Evolutionary conservation across 805 yeast species (phyloP).

Genomic region (Yamadazyma olivae): DNA sequence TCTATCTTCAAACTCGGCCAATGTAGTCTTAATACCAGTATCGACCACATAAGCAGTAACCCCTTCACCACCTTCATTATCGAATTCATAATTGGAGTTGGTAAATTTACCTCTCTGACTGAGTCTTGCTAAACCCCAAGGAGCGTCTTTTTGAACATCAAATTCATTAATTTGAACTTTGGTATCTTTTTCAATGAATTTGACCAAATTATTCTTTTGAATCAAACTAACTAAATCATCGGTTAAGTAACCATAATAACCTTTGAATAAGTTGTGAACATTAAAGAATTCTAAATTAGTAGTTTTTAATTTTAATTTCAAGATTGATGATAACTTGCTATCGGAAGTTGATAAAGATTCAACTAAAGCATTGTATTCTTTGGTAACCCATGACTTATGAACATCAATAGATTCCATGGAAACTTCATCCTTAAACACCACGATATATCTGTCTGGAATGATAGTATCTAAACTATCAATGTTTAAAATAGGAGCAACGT

Average conservation of each 20-base stretch:
- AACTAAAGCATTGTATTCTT: slow-evolving; percentile 18
- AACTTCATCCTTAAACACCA: slow-evolving; percentile 71
- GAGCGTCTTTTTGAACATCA: slow-evolving; percentile 35
- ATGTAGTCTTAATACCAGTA: slow-evolving; percentile 68
- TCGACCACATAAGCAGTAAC: slow-evolving; percentile 79
- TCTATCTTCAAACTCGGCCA: slow-evolving; percentile 64
- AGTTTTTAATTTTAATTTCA: slow-evolving; percentile 11
- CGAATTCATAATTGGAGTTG: slow-evolving; percentile 29
- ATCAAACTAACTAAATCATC: slow-evolving; percentile 14
- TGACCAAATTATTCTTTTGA: slow-evolving; percentile 14
- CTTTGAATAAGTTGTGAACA: slow-evolving; percentile 55
- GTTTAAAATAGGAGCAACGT: slow-evolving; percentile 12
- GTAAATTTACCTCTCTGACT: slow-evolving; percentile 27
- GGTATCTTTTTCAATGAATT: slow-evolving; percentile 43
- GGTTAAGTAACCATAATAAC: slow-evolving; percentile 78
- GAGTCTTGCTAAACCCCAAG: slow-evolving; percentile 41
- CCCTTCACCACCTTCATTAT: slow-evolving; percentile 39
- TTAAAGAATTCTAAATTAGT: slow-evolving; percentile 47
- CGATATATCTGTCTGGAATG: slow-evolving; percentile 75
- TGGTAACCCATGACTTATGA: slow-evolving; percentile 63
- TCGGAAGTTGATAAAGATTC: slow-evolving; percentile 3
- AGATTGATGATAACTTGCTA: slow-evolving; percentile 7
- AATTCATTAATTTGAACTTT: slow-evolving; percentile 28
- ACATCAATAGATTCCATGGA: slow-evolving; percentile 47
- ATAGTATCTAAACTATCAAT: slow-evolving; percentile 14